These are phyloP conservation scores for Picea abies DNA, from an alignment of 83 land plant species.

Conservation along the genomic window DNA sequence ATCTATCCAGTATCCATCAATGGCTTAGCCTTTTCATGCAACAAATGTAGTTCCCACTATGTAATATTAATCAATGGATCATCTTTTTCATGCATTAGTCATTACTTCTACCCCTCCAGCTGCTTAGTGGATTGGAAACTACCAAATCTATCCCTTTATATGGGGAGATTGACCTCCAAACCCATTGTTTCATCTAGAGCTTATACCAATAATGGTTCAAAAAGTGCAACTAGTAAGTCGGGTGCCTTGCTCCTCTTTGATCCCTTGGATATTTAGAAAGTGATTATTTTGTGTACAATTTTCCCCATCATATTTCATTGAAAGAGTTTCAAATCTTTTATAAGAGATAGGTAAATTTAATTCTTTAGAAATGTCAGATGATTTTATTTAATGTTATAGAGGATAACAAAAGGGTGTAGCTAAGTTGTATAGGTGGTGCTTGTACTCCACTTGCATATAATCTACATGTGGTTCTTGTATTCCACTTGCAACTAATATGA, in stretches of 20 bases:
- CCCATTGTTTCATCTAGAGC: conserved; percentile 97
- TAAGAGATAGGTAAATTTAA: conserved; percentile 94
- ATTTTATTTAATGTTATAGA: conserved; percentile 36
- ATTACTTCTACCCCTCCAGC: conserved; percentile 26
- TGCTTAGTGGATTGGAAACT: conserved; percentile 34
- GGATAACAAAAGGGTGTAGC: conserved; percentile 61
- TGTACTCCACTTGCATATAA: conserved; percentile 87
- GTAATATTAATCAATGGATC: background rate
- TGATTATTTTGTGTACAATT: conserved; percentile 75
- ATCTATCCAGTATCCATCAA: too few species aligned
- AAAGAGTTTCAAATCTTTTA: conserved; percentile 88
- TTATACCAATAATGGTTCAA: conserved; percentile 97
- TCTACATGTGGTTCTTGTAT: conserved; percentile 39
- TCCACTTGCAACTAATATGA: conserved; percentile 21
- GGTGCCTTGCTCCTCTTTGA: conserved; percentile 93
- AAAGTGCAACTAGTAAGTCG: conserved; percentile 99
- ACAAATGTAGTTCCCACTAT: conserved; percentile 5
- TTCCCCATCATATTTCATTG: conserved; percentile 68
- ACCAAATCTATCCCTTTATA: conserved; percentile 24
- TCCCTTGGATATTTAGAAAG: conserved; percentile 92
- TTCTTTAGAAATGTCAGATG: conserved; percentile 78
- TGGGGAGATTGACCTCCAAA: conserved; percentile 70
- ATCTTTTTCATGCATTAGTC: conserved; percentile 26
- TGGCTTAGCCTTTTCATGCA: too few species aligned
- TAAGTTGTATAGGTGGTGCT: conserved; percentile 84